These are phyloP conservation scores for Silene latifolia DNA, from an alignment of 148 eudicot genomes.

Conservation along the genomic window DNA sequence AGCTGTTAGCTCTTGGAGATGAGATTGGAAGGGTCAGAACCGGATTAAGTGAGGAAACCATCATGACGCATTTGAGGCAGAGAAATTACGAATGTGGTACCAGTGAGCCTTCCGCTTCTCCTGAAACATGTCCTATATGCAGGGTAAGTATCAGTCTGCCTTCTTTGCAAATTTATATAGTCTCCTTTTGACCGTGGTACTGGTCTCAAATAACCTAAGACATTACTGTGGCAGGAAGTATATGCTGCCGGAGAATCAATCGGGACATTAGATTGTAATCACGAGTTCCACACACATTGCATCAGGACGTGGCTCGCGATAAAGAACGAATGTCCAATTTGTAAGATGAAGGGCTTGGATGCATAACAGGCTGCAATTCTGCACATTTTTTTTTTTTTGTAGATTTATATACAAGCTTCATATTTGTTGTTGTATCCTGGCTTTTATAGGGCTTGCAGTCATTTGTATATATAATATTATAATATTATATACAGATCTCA, in stretches of 20 bases:
- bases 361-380: background rate
- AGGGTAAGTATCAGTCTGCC: background rate
- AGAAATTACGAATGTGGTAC: background rate
- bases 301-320: background rate
- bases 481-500: too few species aligned
- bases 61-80: background rate
- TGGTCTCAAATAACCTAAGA: background rate
- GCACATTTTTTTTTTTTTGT: background rate
- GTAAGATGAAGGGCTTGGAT: conserved; percentile 1
- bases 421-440: too few species aligned
- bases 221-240: background rate
- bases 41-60: background rate
- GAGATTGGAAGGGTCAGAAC: background rate
- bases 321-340: conserved; percentile 7
- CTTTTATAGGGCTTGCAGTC: too few species aligned
- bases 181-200: background rate
- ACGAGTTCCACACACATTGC: conserved; percentile 5
- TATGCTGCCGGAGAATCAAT: conserved; percentile 1
- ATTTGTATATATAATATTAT: too few species aligned
- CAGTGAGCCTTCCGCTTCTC: background rate
- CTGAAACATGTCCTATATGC: conserved; percentile 5
- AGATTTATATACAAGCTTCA: too few species aligned
- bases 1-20: background rate
- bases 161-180: background rate
- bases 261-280: conserved; percentile 9